Evolutionary conservation across 2,329 filamentous ascomycete species (phyloP), one percentile per base, ranked within the genome.

Genomic region (Furcasterigmium sp.): DNA sequence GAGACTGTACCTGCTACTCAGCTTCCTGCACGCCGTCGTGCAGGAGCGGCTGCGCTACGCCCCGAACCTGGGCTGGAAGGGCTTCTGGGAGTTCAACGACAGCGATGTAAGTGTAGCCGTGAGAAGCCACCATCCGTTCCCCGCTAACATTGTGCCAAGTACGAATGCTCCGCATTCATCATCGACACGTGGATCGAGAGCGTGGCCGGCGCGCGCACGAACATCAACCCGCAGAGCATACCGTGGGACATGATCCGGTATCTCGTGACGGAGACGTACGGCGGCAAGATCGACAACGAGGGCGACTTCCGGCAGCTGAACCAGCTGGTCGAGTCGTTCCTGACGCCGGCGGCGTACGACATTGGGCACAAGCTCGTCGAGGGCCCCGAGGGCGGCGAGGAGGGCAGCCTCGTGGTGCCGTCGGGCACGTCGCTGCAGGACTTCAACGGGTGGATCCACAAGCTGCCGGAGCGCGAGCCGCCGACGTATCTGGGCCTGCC

Each of bases 41-140:
- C 93, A 98, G 64, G 93, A 98, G 65, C 78, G 94, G 54, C 73
- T 98, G 49, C 85, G 93, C 49, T 98, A 98, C 62, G 91, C 91
- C 19, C 94, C 93, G 1, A 91, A 78, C 45, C 73, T 98, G 43
- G 93, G 93, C 47, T 98, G 93, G 93, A 96, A 95, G 72, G 89
- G 90, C 42, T 95, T 96, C 76, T 98, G 94, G 93, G 94, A 98
- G 67, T 98, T 98, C 66, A 98, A 98, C 61, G 94, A 98, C 65
- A 95, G 91, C 55, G 93, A 98, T 67, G 88, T 94, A 80, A 86
- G 87, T 83, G 52, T 44, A 34, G n/a, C n/a, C 19, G 13, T 19
- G n/a, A 19, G n/a, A 7, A 7, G 23, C 23, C 29, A 25, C 15
- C 30, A 13, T 35, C 21, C 17, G 21, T 36, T 11, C 14, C 4